Base-by-base conservation (phyloP, 2,329 filamentous ascomycete species). In the Xylaria sp. region DNA sequence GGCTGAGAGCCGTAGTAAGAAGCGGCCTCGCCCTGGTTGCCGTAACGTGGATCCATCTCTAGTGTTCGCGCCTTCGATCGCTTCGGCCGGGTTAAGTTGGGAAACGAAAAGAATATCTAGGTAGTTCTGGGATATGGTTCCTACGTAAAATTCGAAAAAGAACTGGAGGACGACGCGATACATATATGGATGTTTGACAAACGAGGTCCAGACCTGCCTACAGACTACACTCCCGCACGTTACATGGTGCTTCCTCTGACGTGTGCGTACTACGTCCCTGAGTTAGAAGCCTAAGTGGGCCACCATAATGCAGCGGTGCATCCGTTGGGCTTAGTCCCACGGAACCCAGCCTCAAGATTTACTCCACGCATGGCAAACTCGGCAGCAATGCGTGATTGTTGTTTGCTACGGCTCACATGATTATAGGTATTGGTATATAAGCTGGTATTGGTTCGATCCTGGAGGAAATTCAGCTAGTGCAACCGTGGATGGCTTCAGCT, bases 1-100 rank as follows among this genome's bases (percentile, higher is more conserved):
- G 48, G 29, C 16, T 58, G 52, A 38, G 49, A 17, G 50, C 44
- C 52, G n/a, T 61, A 61, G 48, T 61, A 61, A 8, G 52, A 50
- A 37, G 56, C 18, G 17, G 58, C 48, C 26, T 61, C 58, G n/a
- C 58, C 50, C 13, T 50, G 54, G 34, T 42, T 39, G 24, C 42
- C 55, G 46, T 58, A 52, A 29, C 40, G 38, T 9, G 48, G 51
- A 44, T 58, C 54, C 58, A 60, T 60, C 7, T 45, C 39, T 37
- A 24, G n/a, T 38, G 19, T 43, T 43, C 2, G 18, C 11, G 13
- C 26, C 29, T 44, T 34, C 6, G 11, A n/a, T 16, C 21, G 20
- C 29, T 22, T 40, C 37, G 24, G n/a, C n/a, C n/a, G n/a, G n/a
- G 19, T 44, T 48, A 40, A 29, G 20, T 37, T 37, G 21, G 29